Base-by-base conservation (phyloP, 352 stramenopile genomes). In the Globisporangium yorkense region DNA sequence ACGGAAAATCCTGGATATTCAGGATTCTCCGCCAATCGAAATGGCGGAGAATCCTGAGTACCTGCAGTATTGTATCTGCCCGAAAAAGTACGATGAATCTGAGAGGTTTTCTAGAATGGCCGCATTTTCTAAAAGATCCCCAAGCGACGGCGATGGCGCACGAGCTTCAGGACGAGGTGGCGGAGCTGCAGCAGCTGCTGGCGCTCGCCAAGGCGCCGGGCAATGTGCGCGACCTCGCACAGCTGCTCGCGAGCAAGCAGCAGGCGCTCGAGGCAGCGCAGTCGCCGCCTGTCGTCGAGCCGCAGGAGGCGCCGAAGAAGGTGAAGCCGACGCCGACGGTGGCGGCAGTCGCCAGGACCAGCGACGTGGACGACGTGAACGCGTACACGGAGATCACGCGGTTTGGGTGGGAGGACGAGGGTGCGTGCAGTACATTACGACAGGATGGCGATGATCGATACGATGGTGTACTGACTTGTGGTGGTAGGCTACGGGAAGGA, bases 381-480 rank as follows among this genome's bases (percentile, higher is more conserved):
- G 66, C 74, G 33, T 95, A 87, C 68, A 89, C 75, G n/a, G 84
- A 93, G 62, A 92, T 93, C 56, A 86, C 77, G 31, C 82, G 80
- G 8, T 95, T 95, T 58, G 81, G 84, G 18, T 95, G 85, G 85
- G 85, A 95, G 56, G 83, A 95, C 58, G 85, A 95, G 53, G 83
- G 72, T 80, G 21, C 31, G 49, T 43, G 33, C 33, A 37, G 33
- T 2, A 27, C 24, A 27, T 27, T 27, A 27, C 24, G 24, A 27
- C 24, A 27, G 24, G 24, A 27, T 27, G 24, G 24, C 2, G 24
- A 27, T 27, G 24, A 27, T 27, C 24, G 24, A 27, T 27, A 29
- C 13, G 3, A 21, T 52, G 39, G 53, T 18, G 13, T 54, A 6
- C 8, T 55, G 54, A 35, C 18, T 35, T 20, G 39, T 4, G 16